Evolutionary conservation across 768 basidiomycete species (phyloP).

Genomic region (Lyophyllum shimeji): DNA sequence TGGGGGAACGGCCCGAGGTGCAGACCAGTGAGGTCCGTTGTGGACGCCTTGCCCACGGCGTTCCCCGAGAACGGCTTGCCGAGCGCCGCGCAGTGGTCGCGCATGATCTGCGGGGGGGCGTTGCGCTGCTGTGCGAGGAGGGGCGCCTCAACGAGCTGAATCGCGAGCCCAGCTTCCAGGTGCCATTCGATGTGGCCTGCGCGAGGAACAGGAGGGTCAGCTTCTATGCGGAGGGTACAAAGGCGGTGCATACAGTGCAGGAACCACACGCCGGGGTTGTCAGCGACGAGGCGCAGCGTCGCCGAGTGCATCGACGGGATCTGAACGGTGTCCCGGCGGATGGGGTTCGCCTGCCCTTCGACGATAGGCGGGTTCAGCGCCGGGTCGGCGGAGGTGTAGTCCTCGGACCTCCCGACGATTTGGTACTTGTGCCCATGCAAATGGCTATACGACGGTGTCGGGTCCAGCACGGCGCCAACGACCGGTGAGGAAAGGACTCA

Average conservation of each 20-base stretch:
- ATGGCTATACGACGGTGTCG: slow-evolving; percentile 52
- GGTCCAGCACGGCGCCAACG: not conserved
- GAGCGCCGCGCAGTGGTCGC: slow-evolving; percentile 71
- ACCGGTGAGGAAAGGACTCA: slow-evolving; percentile 34
- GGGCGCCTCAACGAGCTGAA: slow-evolving; percentile 84
- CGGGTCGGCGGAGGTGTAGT: slow-evolving; percentile 76
- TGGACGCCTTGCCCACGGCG: slow-evolving; percentile 75
- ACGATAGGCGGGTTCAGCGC: slow-evolving; percentile 75
- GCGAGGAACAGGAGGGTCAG: not conserved
- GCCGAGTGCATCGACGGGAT: slow-evolving; percentile 68
- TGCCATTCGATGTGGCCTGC: slow-evolving; percentile 88
- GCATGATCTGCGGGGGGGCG: slow-evolving; percentile 55
- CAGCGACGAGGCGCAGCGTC: slow-evolving; percentile 77
- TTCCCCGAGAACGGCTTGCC: slow-evolving; percentile 71
- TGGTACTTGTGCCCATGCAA: slow-evolving; percentile 88
- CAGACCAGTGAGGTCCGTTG: slow-evolving; percentile 68
- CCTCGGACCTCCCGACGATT: slow-evolving; percentile 68
- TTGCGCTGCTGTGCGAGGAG: slow-evolving; percentile 58
- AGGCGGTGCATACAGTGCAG: slow-evolving; percentile 63
- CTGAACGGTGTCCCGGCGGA: slow-evolving; percentile 87
- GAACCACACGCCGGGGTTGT: slow-evolving; percentile 93
- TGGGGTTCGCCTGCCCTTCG: slow-evolving; percentile 82
- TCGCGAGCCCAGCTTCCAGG: slow-evolving; percentile 78
- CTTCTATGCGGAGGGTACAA: not conserved
- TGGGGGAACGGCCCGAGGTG: slow-evolving; percentile 72